Evolutionary conservation across 2,329 filamentous ascomycete species (phyloP).

Genomic region (Xylariaceae sp.): DNA sequence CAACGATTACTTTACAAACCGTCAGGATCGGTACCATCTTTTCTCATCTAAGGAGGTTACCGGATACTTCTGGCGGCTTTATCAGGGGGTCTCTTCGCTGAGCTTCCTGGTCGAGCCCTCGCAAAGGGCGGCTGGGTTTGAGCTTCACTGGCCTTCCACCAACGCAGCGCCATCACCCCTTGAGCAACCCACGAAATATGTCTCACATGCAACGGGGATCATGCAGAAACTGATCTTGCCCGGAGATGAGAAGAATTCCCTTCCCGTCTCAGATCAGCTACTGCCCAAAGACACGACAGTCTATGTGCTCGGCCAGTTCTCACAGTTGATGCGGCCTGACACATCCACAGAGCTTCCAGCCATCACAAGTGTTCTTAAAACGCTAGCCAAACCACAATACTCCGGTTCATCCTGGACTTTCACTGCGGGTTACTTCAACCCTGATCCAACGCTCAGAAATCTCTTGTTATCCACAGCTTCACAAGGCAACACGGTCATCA

Average conservation of each 20-base stretch:
- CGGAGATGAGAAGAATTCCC: constrained; percentile 30
- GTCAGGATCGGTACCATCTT: constrained; percentile 90
- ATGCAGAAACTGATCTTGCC: constrained; percentile 62
- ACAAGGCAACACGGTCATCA: constrained; percentile 72
- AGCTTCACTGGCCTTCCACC: constrained; percentile 64
- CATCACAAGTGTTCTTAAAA: constrained; percentile 66
- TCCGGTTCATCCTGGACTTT: constrained; percentile 81
- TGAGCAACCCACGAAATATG: constrained; percentile 62
- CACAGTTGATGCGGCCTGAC: constrained; percentile 72
- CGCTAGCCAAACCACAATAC: constrained; percentile 59
- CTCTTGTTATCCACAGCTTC: constrained; percentile 71
- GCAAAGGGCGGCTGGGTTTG: constrained; percentile 49
- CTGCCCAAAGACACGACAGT: constrained; percentile 58
- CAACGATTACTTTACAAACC: constrained; percentile 90
- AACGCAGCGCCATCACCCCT: constrained; percentile 75
- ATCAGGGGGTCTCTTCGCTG: constrained; percentile 69
- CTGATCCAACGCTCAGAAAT: constrained; percentile 74
- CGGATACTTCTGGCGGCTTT: constrained; percentile 74
- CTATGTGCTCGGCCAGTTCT: constrained; percentile 83
- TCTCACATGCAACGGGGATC: constrained; percentile 59
- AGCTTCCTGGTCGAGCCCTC: constrained; percentile 74
- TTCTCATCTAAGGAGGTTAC: constrained; percentile 76
- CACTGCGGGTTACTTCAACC: constrained; percentile 98
- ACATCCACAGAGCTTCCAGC: constrained; percentile 85
- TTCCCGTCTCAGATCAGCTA: constrained; percentile 22